phyloP scores from a whole-genome alignment of 2,329 filamentous ascomycete species.

The Plectosphaerella cucumerina region DNA sequence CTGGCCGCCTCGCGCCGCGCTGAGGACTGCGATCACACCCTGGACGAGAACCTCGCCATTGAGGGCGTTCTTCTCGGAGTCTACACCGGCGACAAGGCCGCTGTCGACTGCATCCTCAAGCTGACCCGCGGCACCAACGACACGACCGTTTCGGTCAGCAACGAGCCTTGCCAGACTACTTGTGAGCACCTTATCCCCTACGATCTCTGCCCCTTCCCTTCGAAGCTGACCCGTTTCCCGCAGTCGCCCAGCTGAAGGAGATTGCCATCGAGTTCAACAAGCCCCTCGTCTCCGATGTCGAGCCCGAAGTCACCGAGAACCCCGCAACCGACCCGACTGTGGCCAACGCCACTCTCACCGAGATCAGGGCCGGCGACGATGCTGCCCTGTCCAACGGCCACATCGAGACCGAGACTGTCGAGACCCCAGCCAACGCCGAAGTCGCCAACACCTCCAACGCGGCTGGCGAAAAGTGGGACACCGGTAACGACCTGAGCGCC shows the following conservation, averaged over 20 bases:
- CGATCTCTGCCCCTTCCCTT: neutral
- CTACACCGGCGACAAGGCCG: slow-evolving; percentile 72
- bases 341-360: slow-evolving; percentile 62
- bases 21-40: slow-evolving; percentile 59
- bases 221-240: neutral
- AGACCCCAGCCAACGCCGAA: slow-evolving; percentile 43
- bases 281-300: slow-evolving; percentile 28
- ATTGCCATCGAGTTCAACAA: slow-evolving; percentile 46
- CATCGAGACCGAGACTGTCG: slow-evolving; percentile 27
- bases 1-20: slow-evolving; percentile 72
- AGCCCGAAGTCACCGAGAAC: slow-evolving; percentile 14
- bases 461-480: slow-evolving; percentile 65
- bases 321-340: slow-evolving; percentile 60
- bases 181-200: slow-evolving; percentile 49
- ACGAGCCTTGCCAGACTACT: slow-evolving; percentile 62
- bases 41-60: slow-evolving; percentile 74
- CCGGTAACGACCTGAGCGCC: slow-evolving; percentile 35
- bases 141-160: slow-evolving; percentile 58
- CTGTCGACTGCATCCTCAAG: slow-evolving; percentile 72
- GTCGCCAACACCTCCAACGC: slow-evolving; percentile 54
- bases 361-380: slow-evolving; percentile 51
- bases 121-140: slow-evolving; percentile 70
- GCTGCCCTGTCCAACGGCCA: slow-evolving; percentile 38
- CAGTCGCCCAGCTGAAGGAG: slow-evolving; percentile 30
- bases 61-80: slow-evolving; percentile 76